A percentile compares a stretch with the other conserved stretches of the same genome.
These are phyloP conservation scores for Colletotrichum noveboracense DNA, from an alignment of 2,329 filamentous ascomycete genomes.

Conservation along the genomic window DNA sequence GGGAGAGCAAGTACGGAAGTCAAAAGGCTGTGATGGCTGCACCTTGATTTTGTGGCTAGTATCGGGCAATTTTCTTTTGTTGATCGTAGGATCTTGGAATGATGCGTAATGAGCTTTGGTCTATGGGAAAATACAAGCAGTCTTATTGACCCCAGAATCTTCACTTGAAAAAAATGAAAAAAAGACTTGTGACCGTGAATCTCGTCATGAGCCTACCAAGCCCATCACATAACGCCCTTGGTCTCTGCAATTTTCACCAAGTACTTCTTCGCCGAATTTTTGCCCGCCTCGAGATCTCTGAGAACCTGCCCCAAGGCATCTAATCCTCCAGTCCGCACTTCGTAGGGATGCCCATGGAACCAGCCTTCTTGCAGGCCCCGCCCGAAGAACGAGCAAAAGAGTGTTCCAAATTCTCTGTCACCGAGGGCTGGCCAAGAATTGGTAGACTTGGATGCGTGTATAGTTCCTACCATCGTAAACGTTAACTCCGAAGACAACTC, in stretches of 20 bases:
- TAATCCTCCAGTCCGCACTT: no score
- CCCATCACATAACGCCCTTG: neutral
- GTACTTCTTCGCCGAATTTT: neutral
- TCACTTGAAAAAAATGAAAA: neutral
- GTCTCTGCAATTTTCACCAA: neutral
- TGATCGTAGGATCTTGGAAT: neutral
- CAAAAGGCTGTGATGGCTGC: neutral
- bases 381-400: no score
- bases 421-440: no score
- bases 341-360: no score
- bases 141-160: neutral
- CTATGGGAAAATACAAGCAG: neutral
- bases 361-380: no score
- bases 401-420: no score
- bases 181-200: neutral
- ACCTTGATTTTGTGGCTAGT: neutral
- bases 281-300: neutral
- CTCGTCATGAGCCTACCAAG: neutral
- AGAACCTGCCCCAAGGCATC: neutral
- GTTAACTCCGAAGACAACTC: no score
- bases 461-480: no score
- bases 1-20: constrained; percentile 30
- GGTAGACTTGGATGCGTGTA: no score
- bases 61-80: neutral
- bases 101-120: neutral